Conservation (phyloP, 169 alveolate species). For the Plasmodium gallinaceum region DNA sequence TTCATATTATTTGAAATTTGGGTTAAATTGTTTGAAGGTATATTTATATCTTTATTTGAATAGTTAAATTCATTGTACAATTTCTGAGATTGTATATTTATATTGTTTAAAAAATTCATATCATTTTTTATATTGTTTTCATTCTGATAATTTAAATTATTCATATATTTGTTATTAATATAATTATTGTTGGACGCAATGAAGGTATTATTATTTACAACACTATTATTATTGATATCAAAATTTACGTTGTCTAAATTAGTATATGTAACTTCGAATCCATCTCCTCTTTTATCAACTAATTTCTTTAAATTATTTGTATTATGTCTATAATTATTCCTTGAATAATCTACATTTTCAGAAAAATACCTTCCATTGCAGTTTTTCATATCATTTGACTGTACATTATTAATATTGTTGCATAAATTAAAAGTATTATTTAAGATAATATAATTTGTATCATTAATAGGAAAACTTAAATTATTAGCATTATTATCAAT, state of each 20-base stretch:
- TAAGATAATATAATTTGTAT: neutral
- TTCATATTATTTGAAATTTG: neutral
- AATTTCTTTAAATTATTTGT: neutral
- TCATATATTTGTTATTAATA: neutral
- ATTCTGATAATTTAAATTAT: neutral
- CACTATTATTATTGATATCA: neutral
- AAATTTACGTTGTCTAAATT: neutral
- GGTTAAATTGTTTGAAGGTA: neutral
- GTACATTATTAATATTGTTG: neutral
- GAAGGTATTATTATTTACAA: neutral
- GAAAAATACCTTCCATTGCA: neutral
- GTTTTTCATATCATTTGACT: neutral
- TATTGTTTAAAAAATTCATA: neutral
- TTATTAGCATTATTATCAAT: conserved; percentile 8
- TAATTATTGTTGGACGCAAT: neutral
- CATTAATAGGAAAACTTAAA: neutral
- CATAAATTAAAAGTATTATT: neutral
- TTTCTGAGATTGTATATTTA: neutral
- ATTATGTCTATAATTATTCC: neutral
- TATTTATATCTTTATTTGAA: conserved; percentile 1
- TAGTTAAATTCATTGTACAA: neutral
- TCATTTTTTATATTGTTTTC: conserved; percentile 6
- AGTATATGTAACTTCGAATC: neutral
- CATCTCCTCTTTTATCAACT: conserved; percentile 4
- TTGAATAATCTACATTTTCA: neutral